phyloP scores from a whole-genome alignment of 345 rosid genomes.

The Diplotaxis tenuifolia region DNA sequence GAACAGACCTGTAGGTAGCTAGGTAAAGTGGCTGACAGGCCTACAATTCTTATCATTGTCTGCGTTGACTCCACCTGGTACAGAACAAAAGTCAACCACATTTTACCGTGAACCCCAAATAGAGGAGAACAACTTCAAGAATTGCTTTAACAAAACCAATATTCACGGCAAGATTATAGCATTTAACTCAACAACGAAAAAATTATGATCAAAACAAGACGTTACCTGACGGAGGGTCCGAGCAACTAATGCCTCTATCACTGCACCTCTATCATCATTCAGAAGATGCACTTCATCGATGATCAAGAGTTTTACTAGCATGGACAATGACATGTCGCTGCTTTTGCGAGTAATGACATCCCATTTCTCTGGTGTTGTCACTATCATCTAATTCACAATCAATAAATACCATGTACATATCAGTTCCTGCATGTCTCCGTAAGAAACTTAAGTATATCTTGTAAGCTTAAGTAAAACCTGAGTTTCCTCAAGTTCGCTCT shows the following conservation, averaged over 20 bases:
- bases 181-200: neutral
- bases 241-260: slow-evolving; percentile 96
- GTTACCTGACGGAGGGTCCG: slow-evolving; percentile 97
- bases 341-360: slow-evolving; percentile 99
- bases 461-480: slow-evolving; percentile 56
- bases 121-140: slow-evolving; percentile 10
- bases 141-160: slow-evolving; percentile 5
- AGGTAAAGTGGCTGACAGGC: slow-evolving; percentile 97
- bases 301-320: slow-evolving; percentile 94
- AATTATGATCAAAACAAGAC: slow-evolving; percentile 6
- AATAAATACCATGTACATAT: slow-evolving; percentile 16
- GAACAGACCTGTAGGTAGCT: slow-evolving; percentile 77
- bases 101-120: slow-evolving; percentile 14
- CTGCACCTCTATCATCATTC: slow-evolving; percentile 99
- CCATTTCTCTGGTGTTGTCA: slow-evolving; percentile 99
- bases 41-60: slow-evolving; percentile 95
- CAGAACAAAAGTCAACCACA: slow-evolving; percentile 22
- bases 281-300: slow-evolving; percentile 98
- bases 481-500: slow-evolving; percentile 86
- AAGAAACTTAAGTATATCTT: slow-evolving; percentile 12
- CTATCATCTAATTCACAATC: slow-evolving; percentile 77
- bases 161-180: neutral
- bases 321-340: slow-evolving; percentile 97
- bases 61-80: slow-evolving; percentile 96
- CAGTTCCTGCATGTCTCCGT: slow-evolving; percentile 12